A percentile compares a stretch with the other conserved stretches of the same genome.
phyloP scores from a whole-genome alignment of 805 yeast species.

The Peterozyma toletana region DNA sequence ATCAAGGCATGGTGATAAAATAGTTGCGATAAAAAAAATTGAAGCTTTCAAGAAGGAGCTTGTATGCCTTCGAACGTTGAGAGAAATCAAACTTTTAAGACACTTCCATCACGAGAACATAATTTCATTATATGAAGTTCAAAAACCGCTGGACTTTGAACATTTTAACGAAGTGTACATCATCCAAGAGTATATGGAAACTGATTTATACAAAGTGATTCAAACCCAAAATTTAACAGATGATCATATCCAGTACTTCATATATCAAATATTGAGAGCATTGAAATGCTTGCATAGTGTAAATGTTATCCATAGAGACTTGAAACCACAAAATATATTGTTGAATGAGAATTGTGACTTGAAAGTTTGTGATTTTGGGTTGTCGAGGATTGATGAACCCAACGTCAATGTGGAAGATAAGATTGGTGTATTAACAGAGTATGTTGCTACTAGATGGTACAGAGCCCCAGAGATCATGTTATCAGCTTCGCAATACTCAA shows the following conservation, averaged over 20 bases:
- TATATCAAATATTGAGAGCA: constrained; percentile 65
- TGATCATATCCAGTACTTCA: constrained; percentile 65
- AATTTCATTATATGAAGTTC: constrained; percentile 57
- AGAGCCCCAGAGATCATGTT: constrained; percentile 82
- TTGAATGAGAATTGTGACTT: constrained; percentile 67
- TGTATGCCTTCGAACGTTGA: constrained; percentile 60
- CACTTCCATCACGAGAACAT: constrained; percentile 73
- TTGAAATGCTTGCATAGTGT: constrained; percentile 67
- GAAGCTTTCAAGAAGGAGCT: constrained; percentile 62
- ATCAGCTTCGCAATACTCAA: constrained; percentile 62
- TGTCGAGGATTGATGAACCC: constrained; percentile 50
- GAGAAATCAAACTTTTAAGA: constrained; percentile 62
- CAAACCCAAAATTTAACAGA: constrained; percentile 48
- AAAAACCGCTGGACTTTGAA: constrained; percentile 53
- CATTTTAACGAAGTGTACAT: constrained; percentile 64
- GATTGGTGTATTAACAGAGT: constrained; percentile 58
- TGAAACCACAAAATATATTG: constrained; percentile 67
- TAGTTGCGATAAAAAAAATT: constrained; percentile 72
- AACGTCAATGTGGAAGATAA: constrained; percentile 22
- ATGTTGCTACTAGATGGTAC: constrained; percentile 83
- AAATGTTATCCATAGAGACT: constrained; percentile 67
- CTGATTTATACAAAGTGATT: constrained; percentile 62
- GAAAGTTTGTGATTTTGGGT: constrained; percentile 74
- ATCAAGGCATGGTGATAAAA: constrained; percentile 40
- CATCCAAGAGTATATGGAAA: constrained; percentile 73